Evolutionary conservation across 371 early-diverging fungal species (phyloP).

Genomic region (Fennellomyces sp.): DNA sequence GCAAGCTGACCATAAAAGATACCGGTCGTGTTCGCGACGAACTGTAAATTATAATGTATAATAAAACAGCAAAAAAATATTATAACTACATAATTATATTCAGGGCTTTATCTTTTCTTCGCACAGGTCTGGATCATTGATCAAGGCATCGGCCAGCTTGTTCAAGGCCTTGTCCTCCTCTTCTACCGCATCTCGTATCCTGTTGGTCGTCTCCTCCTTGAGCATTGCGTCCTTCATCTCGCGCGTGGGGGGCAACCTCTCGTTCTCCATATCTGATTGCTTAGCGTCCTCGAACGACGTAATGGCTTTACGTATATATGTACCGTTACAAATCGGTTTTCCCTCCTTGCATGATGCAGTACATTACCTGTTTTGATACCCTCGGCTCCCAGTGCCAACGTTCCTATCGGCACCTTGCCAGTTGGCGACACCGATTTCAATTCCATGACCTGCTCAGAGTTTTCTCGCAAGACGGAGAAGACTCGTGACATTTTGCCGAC

Average conservation of each 20-base stretch:
- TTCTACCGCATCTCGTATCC: constrained; percentile 43
- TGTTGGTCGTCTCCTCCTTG: constrained; percentile 49
- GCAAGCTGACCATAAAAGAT: constrained; percentile 18
- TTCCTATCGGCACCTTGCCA: constrained; percentile 80
- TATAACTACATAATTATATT: not conserved
- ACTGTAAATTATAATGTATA: constrained; percentile 11
- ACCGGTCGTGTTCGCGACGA: constrained; percentile 24
- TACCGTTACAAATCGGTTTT: not conserved
- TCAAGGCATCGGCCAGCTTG: constrained; percentile 16
- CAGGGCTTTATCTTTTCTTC: not conserved
- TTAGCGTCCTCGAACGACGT: constrained; percentile 92
- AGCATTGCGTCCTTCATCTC: constrained; percentile 50
- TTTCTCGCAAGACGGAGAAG: constrained; percentile 87
- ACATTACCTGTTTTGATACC: constrained; percentile 78
- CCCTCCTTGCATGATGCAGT: too few relatives aligned
- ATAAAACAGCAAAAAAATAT: not conserved
- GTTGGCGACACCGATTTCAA: constrained; percentile 86
- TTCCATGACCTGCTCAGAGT: constrained; percentile 90
- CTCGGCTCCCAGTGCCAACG: constrained; percentile 87
- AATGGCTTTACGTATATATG: constrained; percentile 59
- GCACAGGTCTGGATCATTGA: constrained; percentile 8
- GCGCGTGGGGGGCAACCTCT: constrained; percentile 85
- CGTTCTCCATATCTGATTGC: constrained; percentile 87
- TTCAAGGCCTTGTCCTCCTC: constrained; percentile 28
- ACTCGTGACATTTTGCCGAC: constrained; percentile 89